These are phyloP conservation scores for Mycena alexandri DNA, from an alignment of 768 basidiomycete genomes.

Conservation along the genomic window DNA sequence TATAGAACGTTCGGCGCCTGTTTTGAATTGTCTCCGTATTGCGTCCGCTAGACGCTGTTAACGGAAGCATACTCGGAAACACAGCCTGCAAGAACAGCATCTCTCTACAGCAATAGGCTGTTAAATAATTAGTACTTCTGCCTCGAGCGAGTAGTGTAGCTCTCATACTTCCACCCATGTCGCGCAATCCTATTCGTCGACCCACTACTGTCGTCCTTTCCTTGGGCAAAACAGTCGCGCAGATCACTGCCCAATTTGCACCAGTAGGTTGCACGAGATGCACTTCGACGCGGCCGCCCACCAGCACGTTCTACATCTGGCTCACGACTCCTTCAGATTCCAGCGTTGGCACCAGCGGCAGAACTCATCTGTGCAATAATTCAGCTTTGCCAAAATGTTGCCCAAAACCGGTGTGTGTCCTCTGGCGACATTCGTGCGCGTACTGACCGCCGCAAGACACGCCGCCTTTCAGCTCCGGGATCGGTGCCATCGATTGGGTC, in stretches of 20 bases:
- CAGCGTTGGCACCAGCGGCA: slow-evolving; percentile 58
- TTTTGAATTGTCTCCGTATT: too few species aligned
- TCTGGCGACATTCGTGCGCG: not conserved
- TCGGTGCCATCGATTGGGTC: slow-evolving; percentile 58
- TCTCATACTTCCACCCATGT: slow-evolving; percentile 1
- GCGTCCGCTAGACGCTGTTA: too few species aligned
- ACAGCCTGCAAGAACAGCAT: too few species aligned
- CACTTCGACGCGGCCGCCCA: too few species aligned
- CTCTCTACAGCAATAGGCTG: slow-evolving; percentile 12
- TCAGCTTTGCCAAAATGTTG: slow-evolving; percentile 60
- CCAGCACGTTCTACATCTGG: too few species aligned
- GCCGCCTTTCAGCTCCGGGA: slow-evolving; percentile 60
- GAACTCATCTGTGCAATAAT: slow-evolving; percentile 59
- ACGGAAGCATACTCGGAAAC: too few species aligned
- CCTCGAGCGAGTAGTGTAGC: too few species aligned
- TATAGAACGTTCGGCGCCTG: too few species aligned
- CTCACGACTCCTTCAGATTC: too few species aligned
- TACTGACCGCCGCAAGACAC: slow-evolving; percentile 44
- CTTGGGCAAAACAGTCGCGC: slow-evolving; percentile 54
- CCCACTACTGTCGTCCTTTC: slow-evolving; percentile 15
- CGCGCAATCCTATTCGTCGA: slow-evolving; percentile 9
- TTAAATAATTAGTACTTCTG: too few species aligned
- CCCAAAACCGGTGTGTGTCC: slow-evolving; percentile 58
- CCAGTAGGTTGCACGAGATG: too few species aligned
- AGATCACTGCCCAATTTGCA: slow-evolving; percentile 60